Evolutionary conservation across 2,329 filamentous ascomycete species (phyloP), one percentile per base, ranked within the genome.

Genomic region (Verticillium albo-atrum): DNA sequence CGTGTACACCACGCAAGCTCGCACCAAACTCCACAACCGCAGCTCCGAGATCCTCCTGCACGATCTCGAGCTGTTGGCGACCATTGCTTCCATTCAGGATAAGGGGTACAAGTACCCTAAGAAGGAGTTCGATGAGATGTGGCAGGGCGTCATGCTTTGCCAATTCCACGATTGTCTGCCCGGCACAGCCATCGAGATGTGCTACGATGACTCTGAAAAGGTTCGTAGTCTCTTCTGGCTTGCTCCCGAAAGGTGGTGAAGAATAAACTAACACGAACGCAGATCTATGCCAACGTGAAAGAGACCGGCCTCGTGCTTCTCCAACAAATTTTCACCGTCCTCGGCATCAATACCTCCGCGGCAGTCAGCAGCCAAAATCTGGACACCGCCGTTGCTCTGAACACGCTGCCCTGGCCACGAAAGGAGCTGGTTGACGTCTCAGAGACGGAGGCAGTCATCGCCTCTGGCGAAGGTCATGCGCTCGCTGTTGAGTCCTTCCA

Each of bases 141-240:
- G 87, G 87, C 86, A 89, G 71, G 79, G 78, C 60, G 81, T 87
- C 2, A 73, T 89, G 25, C 76, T 89, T 3, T 89, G 87, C 61
- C 87, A 89, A 63, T 89, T 89, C 76, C 87, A 89, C 60, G 87
- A 89, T 65, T 89, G 86, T 65, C 72, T 89, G 55, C 87, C 87
- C 0, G 87, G 87, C 28, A 88, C 84, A 63, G 83, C 80, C 3
- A 89, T 89, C 61, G 84, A 88, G 65, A 88, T 89, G 85, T 88
- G 85, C 70, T 89, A 89, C 63, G 83, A 87, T 66, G 87, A 89
- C 65, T 87, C 85, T 0, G 83, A 87, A 65, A 76, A 85, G 68
- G 77, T 79, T 66, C 55, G 71, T 37, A 6, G 9, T 30, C 10
- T n/a, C n/a, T n/a, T n/a, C n/a, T n/a, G n/a, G n/a, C n/a, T n/a